phyloP scores from a whole-genome alignment of 148 eudicot genomes.

The Persicaria tinctoria region DNA sequence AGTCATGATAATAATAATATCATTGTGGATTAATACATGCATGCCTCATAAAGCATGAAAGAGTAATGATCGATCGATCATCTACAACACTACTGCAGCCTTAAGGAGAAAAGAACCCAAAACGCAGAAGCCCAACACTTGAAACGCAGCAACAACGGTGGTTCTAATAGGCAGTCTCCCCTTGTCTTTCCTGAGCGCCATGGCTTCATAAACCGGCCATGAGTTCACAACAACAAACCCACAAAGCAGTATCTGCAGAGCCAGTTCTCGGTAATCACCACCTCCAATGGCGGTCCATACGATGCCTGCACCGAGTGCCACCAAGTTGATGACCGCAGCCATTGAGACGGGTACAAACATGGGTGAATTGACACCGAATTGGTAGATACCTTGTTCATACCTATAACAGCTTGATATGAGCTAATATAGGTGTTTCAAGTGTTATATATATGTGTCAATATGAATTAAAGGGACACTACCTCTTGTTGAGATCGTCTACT shows the following conservation, averaged over 20 bases:
- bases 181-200: slow-evolving; percentile 47
- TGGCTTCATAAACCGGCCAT: slow-evolving; percentile 60
- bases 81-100: background rate
- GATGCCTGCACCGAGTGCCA: slow-evolving; percentile 29
- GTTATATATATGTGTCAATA: background rate
- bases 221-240: slow-evolving; percentile 54
- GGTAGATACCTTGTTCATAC: slow-evolving; percentile 48
- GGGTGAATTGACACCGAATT: slow-evolving; percentile 48
- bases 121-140: slow-evolving; percentile 25
- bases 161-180: slow-evolving; percentile 61
- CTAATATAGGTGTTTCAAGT: background rate
- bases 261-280: slow-evolving; percentile 18
- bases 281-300: slow-evolving; percentile 10
- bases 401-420: background rate
- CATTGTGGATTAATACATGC: no score
- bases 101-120: background rate
- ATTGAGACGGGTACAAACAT: slow-evolving; percentile 46
- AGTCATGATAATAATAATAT: no score
- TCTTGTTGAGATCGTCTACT: slow-evolving; percentile 33
- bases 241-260: slow-evolving; percentile 41
- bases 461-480: background rate
- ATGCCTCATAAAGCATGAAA: background rate
- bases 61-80: background rate
- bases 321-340: slow-evolving; percentile 42
- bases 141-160: slow-evolving; percentile 28